Evolutionary conservation across 2,329 filamentous ascomycete species (phyloP).

Genomic region (Sarocladium kiliense): DNA sequence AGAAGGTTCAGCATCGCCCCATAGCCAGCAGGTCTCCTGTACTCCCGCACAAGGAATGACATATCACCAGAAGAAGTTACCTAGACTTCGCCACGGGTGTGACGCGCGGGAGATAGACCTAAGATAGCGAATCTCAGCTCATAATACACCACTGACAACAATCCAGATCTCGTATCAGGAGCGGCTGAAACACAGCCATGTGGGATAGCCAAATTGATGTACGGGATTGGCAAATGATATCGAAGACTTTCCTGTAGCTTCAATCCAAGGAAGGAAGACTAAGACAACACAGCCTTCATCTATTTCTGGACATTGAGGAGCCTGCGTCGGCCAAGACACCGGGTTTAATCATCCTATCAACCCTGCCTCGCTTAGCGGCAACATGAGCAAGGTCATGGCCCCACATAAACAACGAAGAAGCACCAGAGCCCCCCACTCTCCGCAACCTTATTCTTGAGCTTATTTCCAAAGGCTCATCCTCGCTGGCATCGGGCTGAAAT

Average conservation of each 20-base stretch:
- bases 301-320: background rate
- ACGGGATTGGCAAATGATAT: no score
- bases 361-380: background rate
- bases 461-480: background rate
- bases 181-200: background rate
- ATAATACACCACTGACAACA: no score
- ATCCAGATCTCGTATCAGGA: slow-evolving; percentile 6
- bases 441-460: background rate
- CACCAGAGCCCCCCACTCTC: background rate
- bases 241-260: background rate
- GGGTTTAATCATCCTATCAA: background rate
- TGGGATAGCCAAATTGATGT: background rate
- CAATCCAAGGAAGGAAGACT: background rate
- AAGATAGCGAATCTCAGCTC: no score
- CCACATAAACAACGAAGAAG: background rate
- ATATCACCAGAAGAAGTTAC: no score
- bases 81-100: no score
- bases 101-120: no score
- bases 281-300: background rate
- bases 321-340: background rate
- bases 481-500: background rate
- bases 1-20: no score
- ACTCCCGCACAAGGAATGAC: no score
- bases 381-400: no score
- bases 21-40: no score